Percentiles rank a stretch among this genome's conserved stretches.
Evolutionary conservation across 1,284 basidiomycete genomes (phyloP).

Genomic region (Apiotrichum mycotoxinovorans): DNA sequence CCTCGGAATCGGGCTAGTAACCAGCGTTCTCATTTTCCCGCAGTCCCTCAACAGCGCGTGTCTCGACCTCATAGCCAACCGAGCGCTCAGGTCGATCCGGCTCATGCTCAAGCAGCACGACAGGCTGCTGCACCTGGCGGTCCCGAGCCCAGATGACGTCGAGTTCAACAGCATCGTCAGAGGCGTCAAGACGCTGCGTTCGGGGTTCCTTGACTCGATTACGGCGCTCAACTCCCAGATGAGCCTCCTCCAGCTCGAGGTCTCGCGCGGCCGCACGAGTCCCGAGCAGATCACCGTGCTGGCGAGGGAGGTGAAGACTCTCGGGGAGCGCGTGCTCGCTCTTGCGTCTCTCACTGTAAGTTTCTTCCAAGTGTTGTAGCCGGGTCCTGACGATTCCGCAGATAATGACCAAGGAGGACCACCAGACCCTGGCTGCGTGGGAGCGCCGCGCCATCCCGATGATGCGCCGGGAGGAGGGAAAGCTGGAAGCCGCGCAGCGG

Average conservation of each 20-base stretch:
- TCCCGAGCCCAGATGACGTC: too few species aligned
- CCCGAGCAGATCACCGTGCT: slow-evolving; percentile 45
- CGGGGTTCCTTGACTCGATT: slow-evolving; percentile 22
- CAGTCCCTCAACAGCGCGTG: slow-evolving; percentile 61
- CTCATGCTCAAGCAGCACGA: slow-evolving; percentile 42
- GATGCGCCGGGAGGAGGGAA: too few species aligned
- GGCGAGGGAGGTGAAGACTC: slow-evolving; percentile 35
- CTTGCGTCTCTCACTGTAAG: slow-evolving; percentile 37
- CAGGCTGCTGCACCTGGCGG: slow-evolving; percentile 32
- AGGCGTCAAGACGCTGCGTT: slow-evolving; percentile 21
- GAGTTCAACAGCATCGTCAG: slow-evolving; percentile 34
- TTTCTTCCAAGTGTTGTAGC: background rate
- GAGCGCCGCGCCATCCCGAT: too few species aligned
- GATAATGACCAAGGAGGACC: slow-evolving; percentile 34
- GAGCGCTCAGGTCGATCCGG: slow-evolving; percentile 37
- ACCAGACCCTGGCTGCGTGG: slow-evolving; percentile 5
- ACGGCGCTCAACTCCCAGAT: slow-evolving; percentile 30
- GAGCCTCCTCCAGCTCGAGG: slow-evolving; percentile 52
- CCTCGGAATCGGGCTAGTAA: slow-evolving; percentile 59
- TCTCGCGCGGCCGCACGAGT: slow-evolving; percentile 49
- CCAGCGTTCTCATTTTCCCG: slow-evolving; percentile 66
- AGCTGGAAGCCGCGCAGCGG: background rate
- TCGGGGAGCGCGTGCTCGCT: slow-evolving; percentile 34
- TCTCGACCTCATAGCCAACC: slow-evolving; percentile 32
- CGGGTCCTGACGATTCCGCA: background rate